phyloP scores from a whole-genome alignment of 2,329 filamentous ascomycete genomes.

The Penicillium verrucosum region DNA sequence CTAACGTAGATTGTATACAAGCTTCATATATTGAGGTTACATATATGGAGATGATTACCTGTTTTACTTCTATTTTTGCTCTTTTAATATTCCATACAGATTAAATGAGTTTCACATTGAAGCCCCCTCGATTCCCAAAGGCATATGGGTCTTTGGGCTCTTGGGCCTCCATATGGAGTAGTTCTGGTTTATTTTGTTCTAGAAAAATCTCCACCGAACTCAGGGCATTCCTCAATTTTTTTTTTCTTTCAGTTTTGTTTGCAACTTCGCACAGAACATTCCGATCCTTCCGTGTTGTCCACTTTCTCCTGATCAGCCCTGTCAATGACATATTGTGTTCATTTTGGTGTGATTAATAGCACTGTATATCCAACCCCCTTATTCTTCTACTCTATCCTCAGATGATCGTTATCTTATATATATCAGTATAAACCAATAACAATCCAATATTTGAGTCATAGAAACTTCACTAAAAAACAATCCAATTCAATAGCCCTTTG shows the following conservation, averaged over 20 bases:
- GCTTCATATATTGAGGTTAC: neutral
- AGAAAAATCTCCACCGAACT: constrained; percentile 17
- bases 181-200: constrained; percentile 12
- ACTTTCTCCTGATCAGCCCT: constrained; percentile 11
- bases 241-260: constrained; percentile 16
- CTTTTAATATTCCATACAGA: neutral
- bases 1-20: neutral
- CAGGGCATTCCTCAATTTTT: constrained; percentile 13
- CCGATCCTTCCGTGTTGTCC: constrained; percentile 4
- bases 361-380: neutral
- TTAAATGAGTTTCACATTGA: constrained; percentile 11
- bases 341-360: neutral
- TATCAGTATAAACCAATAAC: neutral
- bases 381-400: neutral
- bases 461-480: constrained; percentile 5
- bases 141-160: constrained; percentile 1
- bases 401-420: constrained; percentile 2
- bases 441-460: neutral
- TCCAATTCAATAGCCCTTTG: constrained; percentile 4
- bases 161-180: neutral
- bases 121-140: neutral
- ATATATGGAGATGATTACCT: neutral
- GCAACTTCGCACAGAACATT: constrained; percentile 10
- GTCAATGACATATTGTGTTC: neutral
- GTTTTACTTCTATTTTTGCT: neutral